Conservation (phyloP, 805 yeast species). For the Starmerella etchellsii region DNA sequence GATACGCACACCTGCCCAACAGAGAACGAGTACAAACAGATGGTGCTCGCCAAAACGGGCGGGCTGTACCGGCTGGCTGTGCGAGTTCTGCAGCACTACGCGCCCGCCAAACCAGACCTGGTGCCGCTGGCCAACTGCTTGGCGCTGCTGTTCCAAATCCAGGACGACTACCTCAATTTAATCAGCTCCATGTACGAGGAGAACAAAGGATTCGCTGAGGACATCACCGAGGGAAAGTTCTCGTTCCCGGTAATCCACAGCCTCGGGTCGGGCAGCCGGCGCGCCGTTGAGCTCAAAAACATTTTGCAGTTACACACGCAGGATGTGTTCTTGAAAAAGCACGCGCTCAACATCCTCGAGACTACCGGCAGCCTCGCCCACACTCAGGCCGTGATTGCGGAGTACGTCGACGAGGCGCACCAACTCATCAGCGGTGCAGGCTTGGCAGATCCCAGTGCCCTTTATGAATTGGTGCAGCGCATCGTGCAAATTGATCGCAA, state of each 20-base stretch:
- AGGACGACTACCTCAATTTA: slow-evolving; percentile 72
- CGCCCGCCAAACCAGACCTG: slow-evolving; percentile 23
- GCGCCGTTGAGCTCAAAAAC: slow-evolving; percentile 23
- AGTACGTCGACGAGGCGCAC: slow-evolving; percentile 22
- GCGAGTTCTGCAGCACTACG: slow-evolving; percentile 40
- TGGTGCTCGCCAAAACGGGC: slow-evolving; percentile 85
- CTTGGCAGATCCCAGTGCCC: slow-evolving; percentile 3
- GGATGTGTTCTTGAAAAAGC: slow-evolving; percentile 37
- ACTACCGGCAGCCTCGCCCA: slow-evolving; percentile 33
- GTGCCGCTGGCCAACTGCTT: slow-evolving; percentile 56
- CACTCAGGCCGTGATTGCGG: slow-evolving; percentile 25
- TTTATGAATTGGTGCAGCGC: slow-evolving; percentile 3
- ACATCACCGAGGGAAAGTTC: slow-evolving; percentile 77
- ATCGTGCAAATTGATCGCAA: not conserved
- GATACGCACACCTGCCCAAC: slow-evolving; percentile 48
- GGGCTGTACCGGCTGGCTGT: slow-evolving; percentile 72
- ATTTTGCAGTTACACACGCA: slow-evolving; percentile 43
- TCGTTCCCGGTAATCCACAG: slow-evolving; percentile 77
- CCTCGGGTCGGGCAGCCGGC: slow-evolving; percentile 28
- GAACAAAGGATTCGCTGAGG: slow-evolving; percentile 73
- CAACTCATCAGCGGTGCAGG: slow-evolving; percentile 17
- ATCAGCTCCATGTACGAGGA: slow-evolving; percentile 37
- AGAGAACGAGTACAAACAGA: slow-evolving; percentile 51
- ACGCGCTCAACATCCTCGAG: slow-evolving; percentile 38
- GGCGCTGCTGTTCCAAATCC: slow-evolving; percentile 75